phyloP scores from a whole-genome alignment of 208 protist genomes.

The Crithidia bombi region DNA sequence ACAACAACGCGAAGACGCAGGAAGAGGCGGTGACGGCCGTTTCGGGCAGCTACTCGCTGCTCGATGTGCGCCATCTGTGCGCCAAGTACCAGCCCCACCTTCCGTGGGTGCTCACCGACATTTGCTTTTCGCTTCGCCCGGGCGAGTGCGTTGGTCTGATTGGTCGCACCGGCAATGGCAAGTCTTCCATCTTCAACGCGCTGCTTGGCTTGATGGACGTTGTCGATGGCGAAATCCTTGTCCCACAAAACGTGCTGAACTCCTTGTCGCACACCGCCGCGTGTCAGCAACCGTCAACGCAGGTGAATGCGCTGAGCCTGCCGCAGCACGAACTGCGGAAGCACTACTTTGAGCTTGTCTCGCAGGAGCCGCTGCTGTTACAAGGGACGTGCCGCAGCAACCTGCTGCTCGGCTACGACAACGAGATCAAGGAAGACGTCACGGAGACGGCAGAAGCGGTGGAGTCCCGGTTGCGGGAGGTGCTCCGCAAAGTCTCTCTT shows the following conservation, averaged over 20 bases:
- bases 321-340: constrained; percentile 70
- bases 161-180: constrained; percentile 84
- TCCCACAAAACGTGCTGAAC: constrained; percentile 31
- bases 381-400: constrained; percentile 95
- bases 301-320: constrained; percentile 27
- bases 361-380: constrained; percentile 97
- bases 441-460: constrained; percentile 1
- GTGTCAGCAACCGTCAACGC: constrained; percentile 4
- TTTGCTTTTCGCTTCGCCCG: constrained; percentile 55
- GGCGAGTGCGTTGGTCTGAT: constrained; percentile 76
- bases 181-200: constrained; percentile 85
- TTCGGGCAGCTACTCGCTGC: constrained; percentile 28
- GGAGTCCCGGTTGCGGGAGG: constrained; percentile 48
- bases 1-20: background rate
- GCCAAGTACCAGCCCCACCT: constrained; percentile 71
- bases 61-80: constrained; percentile 69
- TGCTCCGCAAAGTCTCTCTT: constrained; percentile 47
- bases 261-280: constrained; percentile 26
- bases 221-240: constrained; percentile 51
- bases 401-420: constrained; percentile 71
- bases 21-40: constrained; percentile 6
- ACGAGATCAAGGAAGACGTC: constrained; percentile 1
- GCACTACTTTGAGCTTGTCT: constrained; percentile 95
- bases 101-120: constrained; percentile 67
- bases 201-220: constrained; percentile 91